Base-by-base conservation (phyloP, 768 basidiomycete genomes). In the Termitomyces sp. region DNA sequence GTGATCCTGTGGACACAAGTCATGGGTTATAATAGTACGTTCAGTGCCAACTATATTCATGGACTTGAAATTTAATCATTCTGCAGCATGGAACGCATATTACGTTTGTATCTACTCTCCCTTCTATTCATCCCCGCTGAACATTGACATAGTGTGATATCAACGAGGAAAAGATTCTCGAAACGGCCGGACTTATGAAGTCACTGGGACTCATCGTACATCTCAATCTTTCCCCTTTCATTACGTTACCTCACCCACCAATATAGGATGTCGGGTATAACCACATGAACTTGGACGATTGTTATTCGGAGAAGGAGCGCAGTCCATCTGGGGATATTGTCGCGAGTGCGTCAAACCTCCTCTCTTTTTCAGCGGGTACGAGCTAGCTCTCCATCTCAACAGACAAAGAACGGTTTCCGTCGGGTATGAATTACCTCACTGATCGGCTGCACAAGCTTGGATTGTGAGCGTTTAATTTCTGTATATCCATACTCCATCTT, bases 11-110 rank as follows among this genome's bases (percentile, higher is more conserved):
- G 30, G 7, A 18, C 13, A 13, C 13, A 20, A 87, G 85, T 81
- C 30, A 76, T 87, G 75, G 86, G 85, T 4, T 87, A 82, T 61
- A 87, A 87, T 61, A 87, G 85, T 87, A 55, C 67, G 83, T 66
- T n/a, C 0, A 18, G 16, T 22, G 53, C 15, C 53, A 61, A 63
- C 24, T 8, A 44, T 50, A 42, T 34, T 9, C 27, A 46, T 22
- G 33, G 15, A 22, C 27, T 44, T 30, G 27, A 41, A n/a, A 27
- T 27, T 24, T 39, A 16, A 57, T 24, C 33, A 30, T 37, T 18
- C 8, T 0, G 20, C 48, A 88, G 86, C 86, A 9, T 88, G 86
- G 86, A 88, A 88, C 66, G 86, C 84, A 13, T 87, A 83, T 66
- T 80, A 86, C 64, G 85, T 86, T 58, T 52, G 75, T 67, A 6